A percentile compares a stretch with the other conserved stretches of the same genome.
phyloP scores from a whole-genome alignment of 495 filamentous ascomycete genomes.

The Sordaria brevicollis region DNA sequence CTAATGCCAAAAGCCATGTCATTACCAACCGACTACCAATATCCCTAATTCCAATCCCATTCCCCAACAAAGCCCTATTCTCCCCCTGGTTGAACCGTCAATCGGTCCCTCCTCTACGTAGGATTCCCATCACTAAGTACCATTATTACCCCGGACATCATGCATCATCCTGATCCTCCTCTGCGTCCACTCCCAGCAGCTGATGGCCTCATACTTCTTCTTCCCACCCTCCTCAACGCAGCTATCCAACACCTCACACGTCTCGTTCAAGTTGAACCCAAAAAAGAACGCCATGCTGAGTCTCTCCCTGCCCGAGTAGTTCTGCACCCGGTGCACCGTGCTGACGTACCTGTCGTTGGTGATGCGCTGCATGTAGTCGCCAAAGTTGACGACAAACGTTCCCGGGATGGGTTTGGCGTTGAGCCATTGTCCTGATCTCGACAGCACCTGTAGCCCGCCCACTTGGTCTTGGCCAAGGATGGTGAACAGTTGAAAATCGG shows the following conservation, averaged over 20 bases:
- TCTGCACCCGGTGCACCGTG: slow-evolving; percentile 52
- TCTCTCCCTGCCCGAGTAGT: slow-evolving; percentile 30
- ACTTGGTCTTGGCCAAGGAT: slow-evolving; percentile 45
- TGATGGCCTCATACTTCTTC: slow-evolving; percentile 46
- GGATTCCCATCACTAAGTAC: background rate
- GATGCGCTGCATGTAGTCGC: slow-evolving; percentile 54
- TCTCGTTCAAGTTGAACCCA: slow-evolving; percentile 37
- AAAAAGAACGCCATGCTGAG: slow-evolving; percentile 55
- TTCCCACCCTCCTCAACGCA: slow-evolving; percentile 41
- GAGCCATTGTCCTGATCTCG: slow-evolving; percentile 44
- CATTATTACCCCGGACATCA: background rate
- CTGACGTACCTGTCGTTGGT: slow-evolving; percentile 51
- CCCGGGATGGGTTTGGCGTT: slow-evolving; percentile 44
- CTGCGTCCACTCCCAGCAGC: slow-evolving; percentile 36
- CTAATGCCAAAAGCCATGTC: too few species aligned
- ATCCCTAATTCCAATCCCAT: too few species aligned
- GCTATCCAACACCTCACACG: slow-evolving; percentile 38
- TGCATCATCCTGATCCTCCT: slow-evolving; percentile 21
- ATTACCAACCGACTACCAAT: too few species aligned
- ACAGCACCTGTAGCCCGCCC: slow-evolving; percentile 46
- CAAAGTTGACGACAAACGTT: slow-evolving; percentile 58
- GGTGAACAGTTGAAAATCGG: slow-evolving; percentile 53
- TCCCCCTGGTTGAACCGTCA: too few species aligned
- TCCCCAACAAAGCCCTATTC: too few species aligned
- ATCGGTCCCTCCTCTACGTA: too few species aligned